Evolutionary conservation across 176 grass and related monocot genomes (phyloP).

Genomic region (Dendrocalamus sinicus): DNA sequence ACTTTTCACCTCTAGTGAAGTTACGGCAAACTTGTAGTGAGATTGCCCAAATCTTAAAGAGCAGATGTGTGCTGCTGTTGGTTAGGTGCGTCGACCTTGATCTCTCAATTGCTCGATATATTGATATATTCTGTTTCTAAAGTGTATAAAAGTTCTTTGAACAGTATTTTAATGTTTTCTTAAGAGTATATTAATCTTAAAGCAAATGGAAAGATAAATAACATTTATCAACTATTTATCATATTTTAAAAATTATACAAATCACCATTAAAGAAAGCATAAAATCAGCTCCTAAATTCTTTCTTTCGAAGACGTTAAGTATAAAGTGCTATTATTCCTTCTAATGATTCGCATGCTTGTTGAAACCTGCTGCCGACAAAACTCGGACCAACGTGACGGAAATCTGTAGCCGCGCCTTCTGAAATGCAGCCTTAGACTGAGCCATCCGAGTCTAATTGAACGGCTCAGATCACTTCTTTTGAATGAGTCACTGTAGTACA

Average conservation of each 20-base stretch:
- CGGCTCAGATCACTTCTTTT: neutral
- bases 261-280: too few species aligned
- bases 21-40: neutral
- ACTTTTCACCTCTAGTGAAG: neutral
- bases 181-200: too few species aligned
- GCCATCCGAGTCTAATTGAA: neutral
- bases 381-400: neutral
- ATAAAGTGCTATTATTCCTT: neutral
- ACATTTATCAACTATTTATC: too few species aligned
- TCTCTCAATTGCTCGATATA: neutral
- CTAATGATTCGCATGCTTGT: neutral
- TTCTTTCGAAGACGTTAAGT: neutral
- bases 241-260: too few species aligned
- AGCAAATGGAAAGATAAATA: too few species aligned
- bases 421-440: neutral
- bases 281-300: too few species aligned
- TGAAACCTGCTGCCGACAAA: slow-evolving; percentile 4
- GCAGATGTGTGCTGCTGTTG: neutral
- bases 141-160: neutral
- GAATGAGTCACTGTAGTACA: too few species aligned
- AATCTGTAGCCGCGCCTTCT: neutral
- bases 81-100: neutral
- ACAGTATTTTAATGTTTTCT: too few species aligned
- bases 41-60: neutral
- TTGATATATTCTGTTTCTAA: neutral